These are phyloP conservation scores for Eucalyptus curtisii DNA, from an alignment of 345 rosid genomes.

Conservation along the genomic window DNA sequence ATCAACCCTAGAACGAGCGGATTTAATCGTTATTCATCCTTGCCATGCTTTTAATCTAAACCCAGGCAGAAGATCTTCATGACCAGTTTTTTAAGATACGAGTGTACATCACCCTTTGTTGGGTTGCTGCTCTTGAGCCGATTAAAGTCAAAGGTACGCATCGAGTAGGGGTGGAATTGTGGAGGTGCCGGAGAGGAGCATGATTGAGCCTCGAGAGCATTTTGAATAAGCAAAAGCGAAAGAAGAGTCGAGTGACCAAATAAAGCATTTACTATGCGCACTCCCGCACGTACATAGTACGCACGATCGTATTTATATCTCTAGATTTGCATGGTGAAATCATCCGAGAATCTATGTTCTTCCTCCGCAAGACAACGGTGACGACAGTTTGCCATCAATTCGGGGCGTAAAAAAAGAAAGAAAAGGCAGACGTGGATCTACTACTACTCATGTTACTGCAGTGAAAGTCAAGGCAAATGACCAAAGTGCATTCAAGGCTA, in stretches of 20 bases:
- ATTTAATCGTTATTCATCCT: background rate
- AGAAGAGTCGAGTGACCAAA: constrained; percentile 28
- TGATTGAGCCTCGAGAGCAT: constrained; percentile 8
- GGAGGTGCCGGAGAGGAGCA: background rate
- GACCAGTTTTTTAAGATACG: background rate
- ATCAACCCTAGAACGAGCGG: background rate
- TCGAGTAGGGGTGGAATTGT: constrained; percentile 11
- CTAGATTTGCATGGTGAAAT: constrained; percentile 55
- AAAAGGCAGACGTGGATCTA: background rate
- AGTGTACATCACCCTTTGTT: background rate
- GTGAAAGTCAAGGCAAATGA: background rate
- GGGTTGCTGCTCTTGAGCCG: constrained; percentile 1
- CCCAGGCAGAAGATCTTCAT: background rate
- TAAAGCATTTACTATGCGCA: constrained; percentile 27
- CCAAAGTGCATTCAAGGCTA: background rate
- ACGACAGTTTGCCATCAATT: background rate
- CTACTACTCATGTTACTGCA: background rate
- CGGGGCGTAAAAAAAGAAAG: background rate
- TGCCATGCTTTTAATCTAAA: background rate
- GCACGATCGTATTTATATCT: constrained; percentile 37
- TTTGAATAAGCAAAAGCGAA: background rate
- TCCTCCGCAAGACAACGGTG: constrained; percentile 26
- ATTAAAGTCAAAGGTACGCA: constrained; percentile 28
- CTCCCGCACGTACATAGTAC: background rate
- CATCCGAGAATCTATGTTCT: constrained; percentile 53